Evolutionary conservation across 331 rosid species (phyloP).

Genomic region (Malus hybrid): DNA sequence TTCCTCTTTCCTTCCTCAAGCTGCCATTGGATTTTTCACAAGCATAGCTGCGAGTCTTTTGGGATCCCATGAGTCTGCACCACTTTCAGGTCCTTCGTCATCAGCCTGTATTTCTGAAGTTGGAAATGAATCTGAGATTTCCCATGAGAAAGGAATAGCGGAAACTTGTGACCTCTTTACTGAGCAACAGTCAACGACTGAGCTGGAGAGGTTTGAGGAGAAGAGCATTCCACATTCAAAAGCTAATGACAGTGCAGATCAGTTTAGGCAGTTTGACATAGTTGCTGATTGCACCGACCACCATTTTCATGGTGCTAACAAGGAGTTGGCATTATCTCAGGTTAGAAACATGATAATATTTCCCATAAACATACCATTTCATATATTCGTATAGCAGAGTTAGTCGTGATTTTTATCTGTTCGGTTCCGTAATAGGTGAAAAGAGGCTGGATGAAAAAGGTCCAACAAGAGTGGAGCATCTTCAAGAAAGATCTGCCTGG

Average conservation of each 20-base stretch:
- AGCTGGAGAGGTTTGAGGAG: slow-evolving; percentile 21
- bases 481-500: slow-evolving; percentile 87
- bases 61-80: slow-evolving; percentile 46
- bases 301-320: slow-evolving; percentile 49
- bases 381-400: neutral
- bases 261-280: slow-evolving; percentile 63
- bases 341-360: slow-evolving; percentile 32
- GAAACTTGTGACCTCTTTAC: slow-evolving; percentile 39
- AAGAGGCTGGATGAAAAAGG: slow-evolving; percentile 78
- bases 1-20: slow-evolving; percentile 62
- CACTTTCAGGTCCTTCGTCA: slow-evolving; percentile 34
- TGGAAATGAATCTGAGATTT: slow-evolving; percentile 33
- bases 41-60: slow-evolving; percentile 48
- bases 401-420: slow-evolving; percentile 4
- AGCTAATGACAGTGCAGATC: slow-evolving; percentile 25
- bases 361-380: neutral
- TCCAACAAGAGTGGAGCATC: slow-evolving; percentile 91
- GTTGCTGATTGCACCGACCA: slow-evolving; percentile 66
- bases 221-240: slow-evolving; percentile 25
- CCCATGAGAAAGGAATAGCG: slow-evolving; percentile 29
- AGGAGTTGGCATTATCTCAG: slow-evolving; percentile 55
- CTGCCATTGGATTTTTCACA: slow-evolving; percentile 61
- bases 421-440: slow-evolving; percentile 40
- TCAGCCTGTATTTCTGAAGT: slow-evolving; percentile 37
- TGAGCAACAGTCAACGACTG: slow-evolving; percentile 25